Base-by-base conservation (phyloP, 73 alveolate species). In the Paramecium caudatum region DNA sequence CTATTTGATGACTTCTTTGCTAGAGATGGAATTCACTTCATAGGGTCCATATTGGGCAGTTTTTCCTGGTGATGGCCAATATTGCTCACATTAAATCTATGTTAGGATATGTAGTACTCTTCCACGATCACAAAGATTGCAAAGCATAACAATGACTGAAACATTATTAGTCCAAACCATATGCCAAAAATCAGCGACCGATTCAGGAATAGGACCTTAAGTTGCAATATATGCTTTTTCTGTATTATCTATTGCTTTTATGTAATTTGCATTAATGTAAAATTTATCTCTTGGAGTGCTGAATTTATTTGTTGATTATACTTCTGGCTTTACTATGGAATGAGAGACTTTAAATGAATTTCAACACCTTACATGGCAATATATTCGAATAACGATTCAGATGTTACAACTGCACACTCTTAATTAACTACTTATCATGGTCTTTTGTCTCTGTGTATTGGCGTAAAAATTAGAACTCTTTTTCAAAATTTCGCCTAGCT, bases 91-190 rank as follows among this genome's bases (percentile, higher is more conserved):
- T 91, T 74, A 45, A 0, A 19, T 74, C 88, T 74, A 74, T 15
- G 43, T 15, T 74, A n/a, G 43, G n/a, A 65, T 65, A 65, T 27
- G 33, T 65, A 17, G 49, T 74, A 74, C 83, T 65, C 55, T 34
- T 65, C 39, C 32, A 25, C 65, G 36, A 15, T 96, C 99, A 82
- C 61, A 68, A 32, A 86, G 82, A 46, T 91, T 82, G 62, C 98
- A 95, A 27, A 96, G 92, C 98, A 95, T 96, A 8, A 96, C 47
- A 33, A 96, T 91, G 4, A 90, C 83, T 12, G 61, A 63, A 21
- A 95, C 94, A 47, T 96, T 91, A 86, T 96, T 94, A 49, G 94
- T 93, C 95, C 94, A 91, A 8, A 96, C 90, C 99, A 95, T 96
- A 46, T 94, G 46, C 80, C 80, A 55, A 55, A 55, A 55, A 55